phyloP scores from a whole-genome alignment of 768 basidiomycete genomes.

The Rhodotorula kratochvilovae region DNA sequence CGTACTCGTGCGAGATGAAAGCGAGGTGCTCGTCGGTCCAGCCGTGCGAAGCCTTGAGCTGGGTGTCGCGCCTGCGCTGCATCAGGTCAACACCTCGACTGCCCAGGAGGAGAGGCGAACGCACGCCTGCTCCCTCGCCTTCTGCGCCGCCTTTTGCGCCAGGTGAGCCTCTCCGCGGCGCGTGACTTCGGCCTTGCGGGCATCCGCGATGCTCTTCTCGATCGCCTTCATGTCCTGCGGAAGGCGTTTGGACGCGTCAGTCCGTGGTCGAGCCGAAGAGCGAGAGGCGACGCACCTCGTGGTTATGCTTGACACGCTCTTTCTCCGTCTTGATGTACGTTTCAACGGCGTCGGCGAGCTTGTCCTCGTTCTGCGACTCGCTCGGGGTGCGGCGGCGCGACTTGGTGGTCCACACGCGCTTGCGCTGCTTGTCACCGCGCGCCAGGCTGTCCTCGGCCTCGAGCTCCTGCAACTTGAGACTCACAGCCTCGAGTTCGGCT shows the following conservation, averaged over 20 bases:
- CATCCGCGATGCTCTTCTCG: too few species aligned
- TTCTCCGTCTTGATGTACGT: too few species aligned
- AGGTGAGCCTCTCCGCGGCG: not conserved
- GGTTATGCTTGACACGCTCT: too few species aligned
- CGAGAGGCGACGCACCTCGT: too few species aligned
- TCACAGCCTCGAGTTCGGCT: not conserved
- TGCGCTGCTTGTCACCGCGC: too few species aligned
- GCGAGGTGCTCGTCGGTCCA: not conserved
- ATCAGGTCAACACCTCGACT: not conserved
- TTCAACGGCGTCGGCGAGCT: too few species aligned
- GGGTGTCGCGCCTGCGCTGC: not conserved
- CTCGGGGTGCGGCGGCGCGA: too few species aligned
- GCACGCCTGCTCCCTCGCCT: not conserved
- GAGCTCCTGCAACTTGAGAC: not conserved
- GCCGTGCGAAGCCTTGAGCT: not conserved
- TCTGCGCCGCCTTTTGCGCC: not conserved
- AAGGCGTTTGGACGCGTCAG: too few species aligned
- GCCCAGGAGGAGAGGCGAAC: not conserved
- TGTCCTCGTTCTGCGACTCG: too few species aligned
- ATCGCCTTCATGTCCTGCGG: too few species aligned
- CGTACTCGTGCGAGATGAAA: not conserved
- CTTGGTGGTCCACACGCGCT: too few species aligned
- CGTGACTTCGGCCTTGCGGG: not conserved
- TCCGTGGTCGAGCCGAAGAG: too few species aligned
- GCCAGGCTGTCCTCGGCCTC: not conserved